These are phyloP conservation scores for Carex myosuroides DNA, from an alignment of 176 grass and related monocot species.

Conservation along the genomic window DNA sequence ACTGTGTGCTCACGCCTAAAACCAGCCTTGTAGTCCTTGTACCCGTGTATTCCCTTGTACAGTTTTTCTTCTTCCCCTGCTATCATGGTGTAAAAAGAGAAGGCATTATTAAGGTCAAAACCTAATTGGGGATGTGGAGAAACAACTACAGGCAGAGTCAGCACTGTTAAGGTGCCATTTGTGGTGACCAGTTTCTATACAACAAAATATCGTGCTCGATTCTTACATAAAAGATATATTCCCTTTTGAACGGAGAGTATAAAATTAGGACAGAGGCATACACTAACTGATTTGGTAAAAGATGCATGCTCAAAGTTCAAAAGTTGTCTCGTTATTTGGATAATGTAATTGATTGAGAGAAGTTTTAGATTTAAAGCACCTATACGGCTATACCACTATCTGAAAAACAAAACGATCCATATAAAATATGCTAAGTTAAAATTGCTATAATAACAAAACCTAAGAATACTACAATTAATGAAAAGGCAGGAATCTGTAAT, in stretches of 20 bases:
- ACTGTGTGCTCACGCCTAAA: conserved; percentile 86
- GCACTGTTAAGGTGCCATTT: not conserved
- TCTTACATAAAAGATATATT: not conserved
- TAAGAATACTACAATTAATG: not conserved
- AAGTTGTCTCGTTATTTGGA: too few species aligned
- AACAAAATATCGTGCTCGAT: not conserved
- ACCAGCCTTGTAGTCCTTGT: conserved; percentile 81
- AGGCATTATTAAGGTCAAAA: not conserved
- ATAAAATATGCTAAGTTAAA: not conserved
- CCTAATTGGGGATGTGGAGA: not conserved
- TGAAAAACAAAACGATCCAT: not conserved
- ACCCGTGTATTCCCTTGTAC: conserved; percentile 78
- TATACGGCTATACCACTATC: not conserved
- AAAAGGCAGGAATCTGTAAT: not conserved
- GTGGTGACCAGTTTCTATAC: not conserved
- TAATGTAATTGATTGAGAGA: not conserved
- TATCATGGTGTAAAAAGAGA: not conserved
- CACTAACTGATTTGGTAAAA: not conserved
- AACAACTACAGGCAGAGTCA: not conserved
- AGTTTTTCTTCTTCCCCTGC: conserved; percentile 23
- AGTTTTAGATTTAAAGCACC: not conserved
- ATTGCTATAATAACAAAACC: not conserved
- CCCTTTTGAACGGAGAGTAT: not conserved
- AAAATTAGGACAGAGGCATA: not conserved
- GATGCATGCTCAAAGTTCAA: too few species aligned